Base-by-base conservation (phyloP, 176 grass and related monocot genomes). In the Avena eriantha region DNA sequence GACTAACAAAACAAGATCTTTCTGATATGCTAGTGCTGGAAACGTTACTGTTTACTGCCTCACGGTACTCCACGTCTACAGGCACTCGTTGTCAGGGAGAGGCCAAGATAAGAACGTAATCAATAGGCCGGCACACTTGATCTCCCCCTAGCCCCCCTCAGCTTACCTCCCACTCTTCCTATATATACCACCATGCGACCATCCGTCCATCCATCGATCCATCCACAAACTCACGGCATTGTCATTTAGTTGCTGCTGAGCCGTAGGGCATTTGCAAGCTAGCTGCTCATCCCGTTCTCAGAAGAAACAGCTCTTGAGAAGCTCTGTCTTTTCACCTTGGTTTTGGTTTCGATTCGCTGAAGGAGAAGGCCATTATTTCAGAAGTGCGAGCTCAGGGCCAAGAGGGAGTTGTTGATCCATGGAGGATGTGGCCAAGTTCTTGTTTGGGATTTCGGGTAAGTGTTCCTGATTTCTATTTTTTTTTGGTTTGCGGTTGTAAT, bases 381-480 rank as follows among this genome's bases (percentile, higher is more conserved):
- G 0, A 10, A 55, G 84, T 16, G n/a, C 29, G 35, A 74, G 71
- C 71, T 49, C 65, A 64, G 75, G 26, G 36, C 10, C 73, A 17
- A 43, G 16, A 39, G 7, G 8, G 22, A 43, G 35, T 58, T 16
- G 45, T 7, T 15, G 43, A 23, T 75, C 46, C 68, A 95, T 95
- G 93, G 88, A 91, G 41, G 68, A 84, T 73, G 78, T 92, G 33
- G 79, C 46, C 21, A 92, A 88, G 58, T 90, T 95, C 88, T 73
- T 95, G 48, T 95, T 95, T 75, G 93, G 93, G 35, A 84, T 95
- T 73, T 71, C 82, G 8, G 93, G 93, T 95, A 26, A 85, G 82
- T 64, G 55, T 4, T 17, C 8, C 26, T 69, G 35, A 8, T 35
- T 54, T 55, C 1, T 19, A 55, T 55, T 83, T 4, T 33, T 63